Evolutionary conservation across 768 basidiomycete genomes (phyloP).

Genomic region (Hypsizygus marmoreus): DNA sequence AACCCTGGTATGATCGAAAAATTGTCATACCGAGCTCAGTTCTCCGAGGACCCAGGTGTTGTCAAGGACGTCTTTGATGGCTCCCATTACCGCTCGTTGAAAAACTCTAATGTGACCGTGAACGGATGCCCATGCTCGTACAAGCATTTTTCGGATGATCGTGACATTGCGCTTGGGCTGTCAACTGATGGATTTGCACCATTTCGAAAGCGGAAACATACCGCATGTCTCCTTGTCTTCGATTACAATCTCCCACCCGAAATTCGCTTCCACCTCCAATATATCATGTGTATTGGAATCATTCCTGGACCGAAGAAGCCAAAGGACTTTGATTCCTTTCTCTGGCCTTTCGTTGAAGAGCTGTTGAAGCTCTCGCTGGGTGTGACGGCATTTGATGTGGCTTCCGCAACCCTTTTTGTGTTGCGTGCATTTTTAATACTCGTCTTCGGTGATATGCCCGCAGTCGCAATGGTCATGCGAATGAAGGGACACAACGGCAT

Average conservation of each 20-base stretch:
- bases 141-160: constrained; percentile 33
- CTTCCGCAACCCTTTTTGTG: constrained; percentile 10
- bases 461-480: constrained; percentile 21
- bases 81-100: constrained; percentile 25
- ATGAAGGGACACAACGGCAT: constrained; percentile 42
- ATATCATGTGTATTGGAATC: constrained; percentile 36
- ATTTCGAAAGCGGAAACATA: constrained; percentile 27
- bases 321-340: constrained; percentile 37
- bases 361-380: constrained; percentile 31
- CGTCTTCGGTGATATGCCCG: constrained; percentile 25
- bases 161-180: constrained; percentile 41
- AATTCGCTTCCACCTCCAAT: constrained; percentile 28
- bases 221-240: constrained; percentile 37
- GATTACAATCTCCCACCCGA: constrained; percentile 32
- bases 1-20: not conserved
- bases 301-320: constrained; percentile 44
- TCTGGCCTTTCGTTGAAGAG: constrained; percentile 38
- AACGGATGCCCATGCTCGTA: constrained; percentile 22
- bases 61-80: constrained; percentile 37
- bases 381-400: constrained; percentile 31
- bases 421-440: constrained; percentile 22
- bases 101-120: constrained; percentile 21
- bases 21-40: constrained; percentile 27
- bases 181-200: constrained; percentile 41
- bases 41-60: not conserved